A percentile compares a stretch with the other conserved stretches of the same genome.
phyloP scores from a whole-genome alignment of 2,329 filamentous ascomycete species.

The Nothophoma quercina region DNA sequence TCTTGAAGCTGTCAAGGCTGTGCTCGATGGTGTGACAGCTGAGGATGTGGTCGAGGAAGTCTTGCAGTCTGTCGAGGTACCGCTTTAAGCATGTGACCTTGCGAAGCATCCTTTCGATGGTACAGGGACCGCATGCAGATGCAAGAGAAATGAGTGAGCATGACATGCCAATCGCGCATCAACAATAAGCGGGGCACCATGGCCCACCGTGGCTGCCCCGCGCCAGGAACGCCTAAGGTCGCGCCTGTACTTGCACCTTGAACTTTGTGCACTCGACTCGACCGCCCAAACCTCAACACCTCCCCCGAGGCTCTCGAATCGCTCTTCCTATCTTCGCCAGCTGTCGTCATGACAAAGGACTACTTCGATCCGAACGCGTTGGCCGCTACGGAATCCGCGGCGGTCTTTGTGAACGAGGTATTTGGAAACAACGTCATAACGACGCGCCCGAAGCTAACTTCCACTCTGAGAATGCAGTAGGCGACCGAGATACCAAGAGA shows the following conservation, averaged over 20 bases:
- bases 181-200: slow-evolving; percentile 26
- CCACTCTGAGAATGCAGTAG: slow-evolving; percentile 43
- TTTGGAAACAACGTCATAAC: slow-evolving; percentile 27
- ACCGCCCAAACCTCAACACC: slow-evolving; percentile 7
- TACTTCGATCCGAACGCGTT: slow-evolving; percentile 30
- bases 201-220: slow-evolving; percentile 31
- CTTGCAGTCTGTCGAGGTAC: slow-evolving; percentile 63
- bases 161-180: slow-evolving; percentile 31
- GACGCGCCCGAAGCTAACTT: slow-evolving; percentile 41
- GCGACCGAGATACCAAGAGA: slow-evolving; percentile 40
- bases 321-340: background rate
- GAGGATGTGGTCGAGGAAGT: slow-evolving; percentile 67
- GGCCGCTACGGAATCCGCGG: slow-evolving; percentile 19
- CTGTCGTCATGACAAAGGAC: slow-evolving; percentile 28
- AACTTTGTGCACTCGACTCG: slow-evolving; percentile 10
- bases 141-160: slow-evolving; percentile 34
- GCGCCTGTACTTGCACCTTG: slow-evolving; percentile 15
- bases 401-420: slow-evolving; percentile 36
- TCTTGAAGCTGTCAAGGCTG: slow-evolving; percentile 68
- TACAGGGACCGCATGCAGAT: background rate
- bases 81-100: slow-evolving; percentile 52
- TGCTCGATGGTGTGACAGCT: slow-evolving; percentile 67
- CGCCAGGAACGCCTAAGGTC: slow-evolving; percentile 17
- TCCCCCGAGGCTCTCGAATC: slow-evolving; percentile 1
- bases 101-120: background rate